Conservation (phyloP, 345 rosid genomes). For the Stellera chamaejasme region DNA sequence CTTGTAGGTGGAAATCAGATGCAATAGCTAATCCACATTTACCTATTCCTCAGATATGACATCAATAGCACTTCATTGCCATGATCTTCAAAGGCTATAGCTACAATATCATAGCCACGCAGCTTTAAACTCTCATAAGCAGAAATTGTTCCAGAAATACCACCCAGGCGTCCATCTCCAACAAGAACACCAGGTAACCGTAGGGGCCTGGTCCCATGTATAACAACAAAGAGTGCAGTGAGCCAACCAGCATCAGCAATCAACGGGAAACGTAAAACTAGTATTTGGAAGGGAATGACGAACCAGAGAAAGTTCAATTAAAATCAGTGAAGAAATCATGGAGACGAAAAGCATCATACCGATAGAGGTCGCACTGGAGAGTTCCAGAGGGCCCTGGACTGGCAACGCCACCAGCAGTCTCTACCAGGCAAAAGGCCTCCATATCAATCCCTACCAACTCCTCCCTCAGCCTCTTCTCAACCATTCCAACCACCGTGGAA, state of each 20-base stretch:
- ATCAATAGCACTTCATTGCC: constrained; percentile 72
- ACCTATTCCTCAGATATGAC: constrained; percentile 72
- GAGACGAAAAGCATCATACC: constrained; percentile 28
- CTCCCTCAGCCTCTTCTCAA: constrained; percentile 40
- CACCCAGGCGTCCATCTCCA: constrained; percentile 94
- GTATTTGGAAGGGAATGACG: neutral
- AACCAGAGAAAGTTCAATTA: neutral
- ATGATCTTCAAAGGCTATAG: constrained; percentile 76
- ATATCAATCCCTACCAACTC: constrained; percentile 23
- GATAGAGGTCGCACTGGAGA: constrained; percentile 84
- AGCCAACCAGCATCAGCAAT: neutral
- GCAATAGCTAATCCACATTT: constrained; percentile 9
- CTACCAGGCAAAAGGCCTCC: constrained; percentile 51
- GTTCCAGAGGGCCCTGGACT: constrained; percentile 90
- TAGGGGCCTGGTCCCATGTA: constrained; percentile 49
- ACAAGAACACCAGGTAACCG: constrained; percentile 88
- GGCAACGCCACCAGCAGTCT: constrained; percentile 96
- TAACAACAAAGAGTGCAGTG: constrained; percentile 3
- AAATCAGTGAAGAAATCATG: neutral
- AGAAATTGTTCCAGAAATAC: constrained; percentile 89
- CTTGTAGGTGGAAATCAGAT: neutral
- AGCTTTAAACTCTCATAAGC: constrained; percentile 81
- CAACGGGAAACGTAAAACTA: neutral
- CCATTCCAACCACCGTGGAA: constrained; percentile 29
- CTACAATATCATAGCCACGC: constrained; percentile 80